Evolutionary conservation across 2,329 filamentous ascomycete species (phyloP).

Genomic region (Trichoderma sp.): DNA sequence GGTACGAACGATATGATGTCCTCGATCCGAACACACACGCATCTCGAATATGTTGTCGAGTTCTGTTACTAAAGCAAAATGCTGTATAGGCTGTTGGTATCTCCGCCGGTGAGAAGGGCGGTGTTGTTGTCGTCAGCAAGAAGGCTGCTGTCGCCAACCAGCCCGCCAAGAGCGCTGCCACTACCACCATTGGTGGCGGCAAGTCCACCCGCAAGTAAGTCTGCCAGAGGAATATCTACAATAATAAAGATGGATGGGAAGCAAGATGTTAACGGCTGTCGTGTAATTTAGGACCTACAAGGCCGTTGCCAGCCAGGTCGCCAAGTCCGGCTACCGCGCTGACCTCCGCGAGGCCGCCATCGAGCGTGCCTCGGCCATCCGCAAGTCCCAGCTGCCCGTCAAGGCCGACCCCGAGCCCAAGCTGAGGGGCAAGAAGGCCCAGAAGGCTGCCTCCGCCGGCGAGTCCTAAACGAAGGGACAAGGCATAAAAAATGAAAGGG

Average conservation of each 20-base stretch:
- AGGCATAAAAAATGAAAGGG: neutral
- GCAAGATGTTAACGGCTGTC: conserved; percentile 24
- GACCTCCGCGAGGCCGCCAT: conserved; percentile 79
- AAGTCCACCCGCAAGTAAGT: conserved; percentile 74
- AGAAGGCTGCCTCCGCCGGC: conserved; percentile 59
- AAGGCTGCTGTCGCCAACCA: conserved; percentile 71
- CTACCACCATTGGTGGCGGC: conserved; percentile 68
- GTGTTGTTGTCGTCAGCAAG: conserved; percentile 82
- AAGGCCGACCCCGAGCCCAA: conserved; percentile 76
- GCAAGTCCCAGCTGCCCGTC: conserved; percentile 73
- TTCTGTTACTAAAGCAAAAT: neutral
- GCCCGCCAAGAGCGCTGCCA: conserved; percentile 67
- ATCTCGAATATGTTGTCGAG: neutral
- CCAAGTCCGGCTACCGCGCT: conserved; percentile 82
- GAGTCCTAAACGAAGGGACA: conserved; percentile 34
- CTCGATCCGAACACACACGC: conserved; percentile 1
- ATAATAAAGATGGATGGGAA: too few species aligned
- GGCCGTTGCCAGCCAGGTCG: conserved; percentile 77
- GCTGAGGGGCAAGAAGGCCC: conserved; percentile 76
- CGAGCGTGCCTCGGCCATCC: conserved; percentile 83
- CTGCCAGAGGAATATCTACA: too few species aligned
- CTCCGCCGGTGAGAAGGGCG: conserved; percentile 72
- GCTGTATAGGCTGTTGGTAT: conserved; percentile 75
- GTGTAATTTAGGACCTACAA: conserved; percentile 72
- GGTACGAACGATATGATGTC: conserved; percentile 57